Evolutionary conservation across 2,329 filamentous ascomycete genomes (phyloP).

Genomic region (Hirsutella rhossiliensis): DNA sequence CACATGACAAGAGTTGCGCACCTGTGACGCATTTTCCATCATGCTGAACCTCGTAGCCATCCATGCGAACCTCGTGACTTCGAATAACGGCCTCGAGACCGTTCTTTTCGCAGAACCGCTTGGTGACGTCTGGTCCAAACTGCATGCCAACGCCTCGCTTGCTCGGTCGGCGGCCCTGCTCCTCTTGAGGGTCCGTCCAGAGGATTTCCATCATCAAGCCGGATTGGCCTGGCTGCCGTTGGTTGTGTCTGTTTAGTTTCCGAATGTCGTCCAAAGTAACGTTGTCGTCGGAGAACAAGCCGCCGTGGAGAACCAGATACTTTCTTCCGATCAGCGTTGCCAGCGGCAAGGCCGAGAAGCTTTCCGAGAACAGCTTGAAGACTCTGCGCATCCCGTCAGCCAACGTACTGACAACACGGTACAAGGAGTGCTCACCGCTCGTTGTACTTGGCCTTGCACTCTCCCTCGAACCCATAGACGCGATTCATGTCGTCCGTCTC

Average conservation of each 20-base stretch:
- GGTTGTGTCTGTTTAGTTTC: constrained; percentile 80
- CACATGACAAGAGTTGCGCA: constrained; percentile 25
- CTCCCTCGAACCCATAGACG: constrained; percentile 95
- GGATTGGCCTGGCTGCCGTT: constrained; percentile 83
- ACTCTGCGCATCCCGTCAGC: constrained; percentile 32
- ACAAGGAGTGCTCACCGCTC: constrained; percentile 39
- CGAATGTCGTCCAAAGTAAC: constrained; percentile 86
- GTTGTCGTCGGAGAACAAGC: constrained; percentile 91
- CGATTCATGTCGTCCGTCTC: constrained; percentile 99
- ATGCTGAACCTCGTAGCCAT: constrained; percentile 97
- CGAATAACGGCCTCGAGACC: constrained; percentile 89
- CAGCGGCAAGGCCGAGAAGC: constrained; percentile 85
- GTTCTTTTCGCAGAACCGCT: constrained; percentile 93
- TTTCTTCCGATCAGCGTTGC: constrained; percentile 86
- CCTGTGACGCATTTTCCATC: constrained; percentile 89
- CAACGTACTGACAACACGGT: not conserved
- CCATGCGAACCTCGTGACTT: constrained; percentile 97
- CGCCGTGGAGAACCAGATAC: constrained; percentile 86
- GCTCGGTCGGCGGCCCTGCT: constrained; percentile 79
- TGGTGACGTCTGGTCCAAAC: constrained; percentile 93
- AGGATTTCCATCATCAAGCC: constrained; percentile 99
- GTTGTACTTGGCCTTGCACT: constrained; percentile 97
- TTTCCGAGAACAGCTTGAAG: constrained; percentile 97
- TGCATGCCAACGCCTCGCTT: constrained; percentile 95
- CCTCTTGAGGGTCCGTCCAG: constrained; percentile 90